phyloP scores from a whole-genome alignment of 768 basidiomycete genomes.

The Neoboletus magnificus region DNA sequence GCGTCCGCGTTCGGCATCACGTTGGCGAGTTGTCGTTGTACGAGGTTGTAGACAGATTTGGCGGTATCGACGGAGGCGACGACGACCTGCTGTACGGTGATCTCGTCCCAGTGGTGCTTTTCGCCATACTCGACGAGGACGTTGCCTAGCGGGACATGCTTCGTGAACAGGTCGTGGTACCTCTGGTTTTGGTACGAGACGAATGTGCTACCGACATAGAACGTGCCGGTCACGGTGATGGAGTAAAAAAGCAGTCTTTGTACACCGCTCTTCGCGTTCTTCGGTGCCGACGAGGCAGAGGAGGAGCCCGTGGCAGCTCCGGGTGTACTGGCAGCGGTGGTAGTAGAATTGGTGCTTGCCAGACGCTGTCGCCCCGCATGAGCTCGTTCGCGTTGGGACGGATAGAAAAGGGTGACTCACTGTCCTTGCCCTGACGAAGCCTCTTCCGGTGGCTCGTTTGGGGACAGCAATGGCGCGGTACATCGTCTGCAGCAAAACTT shows the following conservation, averaged over 20 bases:
- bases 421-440: constrained; percentile 52
- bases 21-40: constrained; percentile 43
- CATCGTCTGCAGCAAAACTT: constrained; percentile 28
- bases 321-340: constrained; percentile 34
- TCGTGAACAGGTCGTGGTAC: constrained; percentile 85
- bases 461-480: constrained; percentile 56
- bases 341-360: constrained; percentile 50
- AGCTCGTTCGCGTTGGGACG: background rate
- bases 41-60: constrained; percentile 47
- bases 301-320: constrained; percentile 18
- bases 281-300: constrained; percentile 30
- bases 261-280: constrained; percentile 54
- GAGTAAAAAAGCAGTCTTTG: constrained; percentile 66
- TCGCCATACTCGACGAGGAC: constrained; percentile 81
- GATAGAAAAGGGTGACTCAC: constrained; percentile 34
- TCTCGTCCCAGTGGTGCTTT: constrained; percentile 69
- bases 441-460: constrained; percentile 48
- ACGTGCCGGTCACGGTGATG: constrained; percentile 62
- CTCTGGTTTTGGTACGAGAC: constrained; percentile 70
- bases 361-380: constrained; percentile 45
- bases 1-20: constrained; percentile 33
- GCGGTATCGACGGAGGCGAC: constrained; percentile 50
- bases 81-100: constrained; percentile 60
- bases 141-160: constrained; percentile 75
- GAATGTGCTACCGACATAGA: constrained; percentile 82